Evolutionary conservation across 495 filamentous ascomycete genomes (phyloP), one percentile per base, ranked within the genome.

Genomic region (Geoglossum glabrum): DNA sequence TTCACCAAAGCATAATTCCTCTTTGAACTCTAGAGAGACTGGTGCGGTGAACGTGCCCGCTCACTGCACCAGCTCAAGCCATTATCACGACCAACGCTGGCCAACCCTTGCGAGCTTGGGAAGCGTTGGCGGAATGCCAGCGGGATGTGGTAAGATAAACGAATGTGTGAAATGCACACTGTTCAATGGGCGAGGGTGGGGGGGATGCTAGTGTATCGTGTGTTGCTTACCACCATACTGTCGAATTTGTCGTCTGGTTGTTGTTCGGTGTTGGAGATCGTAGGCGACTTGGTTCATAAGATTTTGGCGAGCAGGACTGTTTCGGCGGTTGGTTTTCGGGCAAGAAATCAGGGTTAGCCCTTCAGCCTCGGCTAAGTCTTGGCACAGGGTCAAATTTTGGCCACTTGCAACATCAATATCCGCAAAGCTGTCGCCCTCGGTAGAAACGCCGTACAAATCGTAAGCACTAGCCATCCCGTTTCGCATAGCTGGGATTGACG

Each of bases 1-100:
- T 83, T 77, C 84, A 85, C 84, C 75, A 81, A 77, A 70, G 78
- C 76, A 73, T 73, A 70, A 67, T 79, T 85, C 84, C 86, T 85
- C 79, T 78, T 80, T 85, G 74, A 82, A 88, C 87, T 93, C 87
- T 95, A 95, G 73, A 82, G 85, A 88, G 84, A 76, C 74, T 40
- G 23, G 28, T 11, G 26, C 15, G 25, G 72, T 45, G 40, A 15
- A 70, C 68, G 72, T 75, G 71, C 65, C 67, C 75, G 79, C 76
- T 83, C 77, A 72, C 79, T 74, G 73, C 77, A 11, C 69, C 74
- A 74, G 68, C 84, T 90, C 86, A 83, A 90, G 86, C 84, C 86
- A 86, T 66, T 72, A 75, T 85, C 81, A 77, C 85, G 80, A 79
- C 79, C 77, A 73, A 66, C 70, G 72, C 72, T 71, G 67, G 64